Conservation (phyloP, 345 rosid species). For the Brassica incana region DNA sequence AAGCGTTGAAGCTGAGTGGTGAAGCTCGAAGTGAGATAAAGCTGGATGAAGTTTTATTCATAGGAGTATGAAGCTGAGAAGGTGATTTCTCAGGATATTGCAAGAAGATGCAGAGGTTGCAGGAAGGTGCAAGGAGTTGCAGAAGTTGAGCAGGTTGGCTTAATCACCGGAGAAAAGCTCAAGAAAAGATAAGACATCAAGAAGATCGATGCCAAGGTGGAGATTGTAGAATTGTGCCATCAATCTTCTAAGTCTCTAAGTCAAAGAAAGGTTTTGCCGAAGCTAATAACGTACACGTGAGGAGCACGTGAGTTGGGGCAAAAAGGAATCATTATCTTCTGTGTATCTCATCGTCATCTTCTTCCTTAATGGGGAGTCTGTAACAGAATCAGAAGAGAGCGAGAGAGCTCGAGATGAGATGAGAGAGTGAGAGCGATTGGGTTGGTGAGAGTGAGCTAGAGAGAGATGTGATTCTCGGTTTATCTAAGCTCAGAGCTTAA, state of each 20-base stretch:
- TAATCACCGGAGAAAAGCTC: neutral
- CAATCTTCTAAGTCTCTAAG: neutral
- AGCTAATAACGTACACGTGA: no score
- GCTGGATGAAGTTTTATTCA: no score
- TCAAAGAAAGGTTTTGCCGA: neutral
- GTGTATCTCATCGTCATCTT: neutral
- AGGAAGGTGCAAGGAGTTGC: no score
- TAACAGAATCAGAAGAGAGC: neutral
- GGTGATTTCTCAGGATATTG: no score
- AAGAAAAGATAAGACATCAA: neutral
- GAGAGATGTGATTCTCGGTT: neutral
- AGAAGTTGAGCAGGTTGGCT: neutral
- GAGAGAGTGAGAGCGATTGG: no score
- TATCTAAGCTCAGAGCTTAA: neutral
- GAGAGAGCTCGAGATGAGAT: neutral
- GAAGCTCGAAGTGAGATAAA: neutral
- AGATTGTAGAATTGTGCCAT: neutral
- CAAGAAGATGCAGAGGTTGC: neutral
- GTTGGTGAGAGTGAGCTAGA: neutral
- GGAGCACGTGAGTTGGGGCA: no score
- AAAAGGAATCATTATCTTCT: neutral
- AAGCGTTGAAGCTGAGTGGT: neutral
- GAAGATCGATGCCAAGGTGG: neutral
- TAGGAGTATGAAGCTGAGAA: no score
- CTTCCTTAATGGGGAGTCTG: neutral